Percentiles rank a stretch among this genome's conserved stretches.
Evolutionary conservation across 129 eudicot genomes (phyloP).

Genomic region (Centella asiatica): DNA sequence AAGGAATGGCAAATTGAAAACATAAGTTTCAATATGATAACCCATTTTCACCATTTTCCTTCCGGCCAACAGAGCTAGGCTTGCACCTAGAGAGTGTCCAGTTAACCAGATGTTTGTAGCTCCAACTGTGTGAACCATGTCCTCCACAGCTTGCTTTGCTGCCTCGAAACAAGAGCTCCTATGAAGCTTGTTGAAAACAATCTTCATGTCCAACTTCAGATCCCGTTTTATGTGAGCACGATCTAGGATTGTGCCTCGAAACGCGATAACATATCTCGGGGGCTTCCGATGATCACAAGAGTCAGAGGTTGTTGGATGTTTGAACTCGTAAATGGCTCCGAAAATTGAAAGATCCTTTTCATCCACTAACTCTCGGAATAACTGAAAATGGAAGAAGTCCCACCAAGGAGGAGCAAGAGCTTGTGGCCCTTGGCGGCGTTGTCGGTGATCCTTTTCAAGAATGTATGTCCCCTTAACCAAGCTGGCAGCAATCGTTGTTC

Average conservation of each 20-base stretch:
- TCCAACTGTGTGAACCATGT: conserved; percentile 22
- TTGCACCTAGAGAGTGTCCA: conserved; percentile 75
- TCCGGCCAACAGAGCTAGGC: conserved; percentile 49
- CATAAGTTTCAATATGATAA: conserved; percentile 43
- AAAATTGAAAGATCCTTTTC: conserved; percentile 38
- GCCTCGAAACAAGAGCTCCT: conserved; percentile 18
- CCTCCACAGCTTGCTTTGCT: conserved; percentile 22
- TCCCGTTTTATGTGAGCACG: conserved; percentile 30
- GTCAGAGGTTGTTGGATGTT: conserved; percentile 7
- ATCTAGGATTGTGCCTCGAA: conserved; percentile 55
- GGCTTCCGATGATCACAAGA: too few species aligned
- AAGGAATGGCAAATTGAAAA: conserved; percentile 60
- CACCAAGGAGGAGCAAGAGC: too few species aligned
- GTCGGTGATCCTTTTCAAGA: conserved; percentile 58
- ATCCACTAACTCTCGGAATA: too few species aligned
- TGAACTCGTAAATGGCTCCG: conserved; percentile 58
- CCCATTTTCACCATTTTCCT: conserved; percentile 35
- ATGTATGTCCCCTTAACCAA: conserved; percentile 55
- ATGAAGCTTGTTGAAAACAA: conserved; percentile 26
- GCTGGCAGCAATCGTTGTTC: conserved; percentile 64
- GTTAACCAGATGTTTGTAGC: conserved; percentile 55
- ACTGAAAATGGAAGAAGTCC: too few species aligned
- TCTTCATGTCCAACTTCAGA: conserved; percentile 27
- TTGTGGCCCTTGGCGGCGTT: conserved; percentile 48
- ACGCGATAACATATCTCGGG: conserved; percentile 48